Evolutionary conservation across 768 basidiomycete genomes (phyloP), one percentile per base, ranked within the genome.

Genomic region (Amanita pallidorosea): DNA sequence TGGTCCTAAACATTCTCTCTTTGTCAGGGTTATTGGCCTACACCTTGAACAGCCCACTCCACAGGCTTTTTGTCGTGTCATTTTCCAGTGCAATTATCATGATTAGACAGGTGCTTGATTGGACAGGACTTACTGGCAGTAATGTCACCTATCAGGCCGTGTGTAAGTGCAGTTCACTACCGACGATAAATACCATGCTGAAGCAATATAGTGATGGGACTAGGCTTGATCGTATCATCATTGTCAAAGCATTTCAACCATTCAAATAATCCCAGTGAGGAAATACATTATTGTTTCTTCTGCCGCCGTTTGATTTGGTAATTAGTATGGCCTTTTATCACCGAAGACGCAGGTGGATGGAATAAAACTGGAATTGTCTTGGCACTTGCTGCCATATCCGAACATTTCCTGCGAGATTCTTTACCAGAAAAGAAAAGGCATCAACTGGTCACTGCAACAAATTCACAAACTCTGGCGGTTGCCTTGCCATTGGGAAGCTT

Each of bases 291-390:
- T n/a, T 46, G 27, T 33, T 38, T 13, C 37, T 7, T 33, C 17
- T 22, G 15, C 35, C 33, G 27, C 7, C 45, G 35, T 44, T 31
- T 63, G 15, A 55, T 15, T 17, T 36, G 13, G 20, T 40, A 27
- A 31, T 45, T 47, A 87, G 84, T 91, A 25, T 94, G 90, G 90
- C 82, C 84, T 1, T 79, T 87, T 59, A 72, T 87, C 22, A 73
- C 87, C 56, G 72, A 72, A 48, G 66, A 73, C 23, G 80, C 81
- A 0, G 82, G 80, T 13, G 81, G 85, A 12, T 83, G 76, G 66
- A 90, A 92, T 62, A 80, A 75, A 58, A 74, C 70, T 2, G 84
- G 87, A 4, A 62, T 90, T 22, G 40, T 63, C 1, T 62, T 90
- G 2, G 84, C 80, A 1, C 43, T 75, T 8, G 60, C 81, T 7